These are phyloP conservation scores for Phytophthora citrophthora DNA, from an alignment of 352 stramenopile species.

Conservation along the genomic window DNA sequence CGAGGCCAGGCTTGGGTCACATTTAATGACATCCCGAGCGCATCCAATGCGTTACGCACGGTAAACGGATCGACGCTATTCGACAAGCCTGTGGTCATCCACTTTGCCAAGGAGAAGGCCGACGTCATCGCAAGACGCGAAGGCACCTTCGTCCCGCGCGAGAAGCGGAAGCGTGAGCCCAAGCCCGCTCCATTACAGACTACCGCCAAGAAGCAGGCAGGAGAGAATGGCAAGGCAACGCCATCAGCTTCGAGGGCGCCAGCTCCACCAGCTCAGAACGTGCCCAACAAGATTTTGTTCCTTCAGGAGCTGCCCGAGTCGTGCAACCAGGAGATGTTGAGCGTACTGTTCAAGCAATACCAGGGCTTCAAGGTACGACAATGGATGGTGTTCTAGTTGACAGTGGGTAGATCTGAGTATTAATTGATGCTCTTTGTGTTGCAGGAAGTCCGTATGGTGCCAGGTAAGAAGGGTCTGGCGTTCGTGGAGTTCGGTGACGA, in stretches of 20 bases:
- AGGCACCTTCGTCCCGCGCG: slow-evolving; percentile 73
- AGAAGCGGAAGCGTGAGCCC: slow-evolving; percentile 82
- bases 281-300: slow-evolving; percentile 95
- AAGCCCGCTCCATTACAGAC: slow-evolving; percentile 39
- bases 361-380: slow-evolving; percentile 91
- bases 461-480: slow-evolving; percentile 92
- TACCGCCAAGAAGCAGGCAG: slow-evolving; percentile 31
- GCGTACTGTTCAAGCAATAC: slow-evolving; percentile 97
- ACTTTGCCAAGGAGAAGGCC: slow-evolving; percentile 87
- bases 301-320: slow-evolving; percentile 92
- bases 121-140: slow-evolving; percentile 81
- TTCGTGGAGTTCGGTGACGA: slow-evolving; percentile 97
- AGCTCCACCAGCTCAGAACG: slow-evolving; percentile 51
- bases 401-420: not conserved
- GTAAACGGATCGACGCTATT: slow-evolving; percentile 90
- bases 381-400: not conserved
- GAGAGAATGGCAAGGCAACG: slow-evolving; percentile 20
- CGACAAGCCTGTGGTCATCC: slow-evolving; percentile 86
- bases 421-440: slow-evolving; percentile 9
- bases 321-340: slow-evolving; percentile 97
- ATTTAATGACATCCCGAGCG: slow-evolving; percentile 89
- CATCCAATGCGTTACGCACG: slow-evolving; percentile 88
- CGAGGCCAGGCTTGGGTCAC: slow-evolving; percentile 93
- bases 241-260: slow-evolving; percentile 32
- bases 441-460: slow-evolving; percentile 94